phyloP scores from a whole-genome alignment of 768 basidiomycete species.

The Boletus vermiculosoides region DNA sequence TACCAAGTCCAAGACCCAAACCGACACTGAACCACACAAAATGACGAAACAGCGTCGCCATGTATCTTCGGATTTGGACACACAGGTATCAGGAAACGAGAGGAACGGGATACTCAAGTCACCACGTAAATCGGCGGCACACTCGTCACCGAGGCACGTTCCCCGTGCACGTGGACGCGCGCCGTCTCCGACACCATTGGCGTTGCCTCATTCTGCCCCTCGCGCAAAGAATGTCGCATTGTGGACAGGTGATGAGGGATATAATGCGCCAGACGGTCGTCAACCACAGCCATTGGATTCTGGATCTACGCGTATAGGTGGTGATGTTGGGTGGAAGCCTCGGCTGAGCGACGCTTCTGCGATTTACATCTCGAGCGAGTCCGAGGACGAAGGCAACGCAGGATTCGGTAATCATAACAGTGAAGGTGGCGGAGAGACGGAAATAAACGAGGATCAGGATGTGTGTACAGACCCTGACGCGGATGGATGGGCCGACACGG shows the following conservation, averaged over 20 bases:
- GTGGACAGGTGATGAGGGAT: not conserved
- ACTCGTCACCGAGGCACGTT: constrained; percentile 27
- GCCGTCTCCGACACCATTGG: constrained; percentile 16
- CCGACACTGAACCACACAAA: not conserved
- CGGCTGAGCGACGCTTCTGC: constrained; percentile 13
- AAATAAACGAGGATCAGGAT: not conserved
- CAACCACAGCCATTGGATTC: not conserved
- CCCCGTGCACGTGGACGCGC: not conserved
- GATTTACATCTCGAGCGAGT: constrained; percentile 30
- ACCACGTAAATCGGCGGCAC: constrained; percentile 24
- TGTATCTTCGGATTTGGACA: constrained; percentile 5
- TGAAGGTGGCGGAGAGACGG: not conserved
- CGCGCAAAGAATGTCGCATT: not conserved
- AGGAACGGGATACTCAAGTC: constrained; percentile 17
- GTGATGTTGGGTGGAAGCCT: not conserved
- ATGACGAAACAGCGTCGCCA: constrained; percentile 1
- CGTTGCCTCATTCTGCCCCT: not conserved
- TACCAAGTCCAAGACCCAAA: not conserved
- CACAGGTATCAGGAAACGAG: constrained; percentile 3
- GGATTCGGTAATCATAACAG: not conserved
- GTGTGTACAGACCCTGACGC: not conserved
- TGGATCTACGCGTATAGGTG: not conserved
- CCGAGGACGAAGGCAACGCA: constrained; percentile 20
- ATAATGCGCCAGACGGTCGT: not conserved
- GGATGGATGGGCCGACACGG: constrained; percentile 19